These are phyloP conservation scores for Russula sp. DNA, from an alignment of 768 basidiomycete genomes.

Conservation along the genomic window DNA sequence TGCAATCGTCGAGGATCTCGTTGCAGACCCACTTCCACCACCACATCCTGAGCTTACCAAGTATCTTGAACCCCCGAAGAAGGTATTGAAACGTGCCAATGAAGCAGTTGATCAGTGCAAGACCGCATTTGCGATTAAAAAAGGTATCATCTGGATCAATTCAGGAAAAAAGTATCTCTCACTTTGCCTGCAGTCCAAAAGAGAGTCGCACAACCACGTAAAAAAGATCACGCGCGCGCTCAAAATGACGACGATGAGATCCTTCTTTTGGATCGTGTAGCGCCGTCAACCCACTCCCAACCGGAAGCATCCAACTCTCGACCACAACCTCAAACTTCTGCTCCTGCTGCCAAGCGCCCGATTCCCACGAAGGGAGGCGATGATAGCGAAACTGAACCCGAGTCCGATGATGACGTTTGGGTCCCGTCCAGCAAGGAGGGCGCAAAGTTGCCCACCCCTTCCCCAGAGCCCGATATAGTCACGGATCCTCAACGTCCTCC, in stretches of 20 bases:
- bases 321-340: conserved; percentile 21
- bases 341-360: conserved; percentile 30
- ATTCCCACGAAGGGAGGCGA: conserved; percentile 31
- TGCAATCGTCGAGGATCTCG: conserved; percentile 73
- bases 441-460: conserved; percentile 30
- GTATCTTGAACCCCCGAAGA: conserved; percentile 77
- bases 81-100: conserved; percentile 59
- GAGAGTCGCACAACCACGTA: conserved; percentile 51
- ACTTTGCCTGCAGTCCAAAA: conserved; percentile 53
- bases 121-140: conserved; percentile 68
- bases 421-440: conserved; percentile 27
- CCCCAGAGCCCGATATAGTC: conserved; percentile 33
- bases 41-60: conserved; percentile 82
- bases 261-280: conserved; percentile 28
- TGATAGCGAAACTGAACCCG: conserved; percentile 57
- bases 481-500: conserved; percentile 55
- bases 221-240: conserved; percentile 61
- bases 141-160: conserved; percentile 46
- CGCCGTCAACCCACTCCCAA: conserved; percentile 27
- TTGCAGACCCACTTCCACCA: conserved; percentile 70
- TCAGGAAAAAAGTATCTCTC: not conserved
- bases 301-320: conserved; percentile 33
- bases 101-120: conserved; percentile 60
- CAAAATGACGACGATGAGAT: conserved; percentile 47
- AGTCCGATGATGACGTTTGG: conserved; percentile 44